These are phyloP conservation scores for Pilatotrama ljubarskyi DNA, from an alignment of 768 basidiomycete genomes.

Conservation along the genomic window DNA sequence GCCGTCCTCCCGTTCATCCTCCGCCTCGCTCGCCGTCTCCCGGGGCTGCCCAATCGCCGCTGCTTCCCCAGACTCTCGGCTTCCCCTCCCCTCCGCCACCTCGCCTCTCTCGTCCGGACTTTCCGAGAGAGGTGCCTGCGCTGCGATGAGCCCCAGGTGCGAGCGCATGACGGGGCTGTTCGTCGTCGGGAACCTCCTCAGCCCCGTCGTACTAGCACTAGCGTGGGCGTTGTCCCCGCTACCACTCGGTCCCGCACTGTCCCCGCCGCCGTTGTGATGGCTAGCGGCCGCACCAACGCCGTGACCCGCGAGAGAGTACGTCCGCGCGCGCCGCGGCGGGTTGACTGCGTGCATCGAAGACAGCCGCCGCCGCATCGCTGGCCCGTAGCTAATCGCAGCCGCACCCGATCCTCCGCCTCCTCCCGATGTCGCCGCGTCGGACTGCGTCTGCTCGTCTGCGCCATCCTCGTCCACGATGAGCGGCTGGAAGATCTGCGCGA, in stretches of 20 bases:
- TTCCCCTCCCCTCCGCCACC: neutral
- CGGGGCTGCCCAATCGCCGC: neutral
- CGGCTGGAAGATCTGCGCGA: conserved; percentile 76
- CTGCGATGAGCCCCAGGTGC: conserved; percentile 9
- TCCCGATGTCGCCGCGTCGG: neutral
- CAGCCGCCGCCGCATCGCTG: conserved; percentile 40
- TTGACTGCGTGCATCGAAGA: conserved; percentile 33
- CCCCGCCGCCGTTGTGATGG: conserved; percentile 19
- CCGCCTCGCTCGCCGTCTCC: conserved; percentile 30
- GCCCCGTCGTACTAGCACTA: neutral
- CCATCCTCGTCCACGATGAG: conserved; percentile 53
- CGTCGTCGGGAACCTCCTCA: conserved; percentile 25
- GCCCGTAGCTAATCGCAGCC: conserved; percentile 39
- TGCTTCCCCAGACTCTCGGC: neutral
- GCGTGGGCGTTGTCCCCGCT: neutral
- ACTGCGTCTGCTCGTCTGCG: conserved; percentile 29
- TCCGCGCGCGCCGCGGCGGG: conserved; percentile 14
- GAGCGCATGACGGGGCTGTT: conserved; percentile 11
- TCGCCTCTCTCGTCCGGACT: conserved; percentile 29
- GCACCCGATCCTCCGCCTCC: conserved; percentile 2
- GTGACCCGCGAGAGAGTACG: conserved; percentile 13
- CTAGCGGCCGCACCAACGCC: conserved; percentile 24
- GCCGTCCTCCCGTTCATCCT: conserved; percentile 22
- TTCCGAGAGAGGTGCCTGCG: conserved; percentile 25
- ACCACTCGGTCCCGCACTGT: neutral